Percentiles rank a stretch among this genome's conserved stretches.
These are phyloP conservation scores for Aspergillus caelatus DNA, from an alignment of 2,329 filamentous ascomycete species.

Conservation along the genomic window DNA sequence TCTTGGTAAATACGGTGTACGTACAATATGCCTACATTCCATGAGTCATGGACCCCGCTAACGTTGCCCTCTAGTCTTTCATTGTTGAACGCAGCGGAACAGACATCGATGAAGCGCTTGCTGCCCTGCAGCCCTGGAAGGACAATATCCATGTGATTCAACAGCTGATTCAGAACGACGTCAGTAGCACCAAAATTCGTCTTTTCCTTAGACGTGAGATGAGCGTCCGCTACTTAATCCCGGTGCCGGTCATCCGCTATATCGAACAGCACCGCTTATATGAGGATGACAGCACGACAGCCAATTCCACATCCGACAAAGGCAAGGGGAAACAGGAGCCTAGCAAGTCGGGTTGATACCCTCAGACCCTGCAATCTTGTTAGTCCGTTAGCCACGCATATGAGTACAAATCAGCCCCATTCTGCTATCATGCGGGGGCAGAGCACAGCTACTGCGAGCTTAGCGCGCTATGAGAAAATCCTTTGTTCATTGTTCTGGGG, in stretches of 20 bases:
- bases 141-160: slow-evolving; percentile 87
- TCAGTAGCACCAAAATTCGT: slow-evolving; percentile 80
- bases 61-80: slow-evolving; percentile 57
- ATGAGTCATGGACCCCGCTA: slow-evolving; percentile 6
- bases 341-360: slow-evolving; percentile 29
- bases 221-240: slow-evolving; percentile 77
- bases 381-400: neutral
- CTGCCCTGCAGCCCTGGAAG: slow-evolving; percentile 78
- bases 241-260: slow-evolving; percentile 73
- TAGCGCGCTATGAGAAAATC: neutral
- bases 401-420: neutral
- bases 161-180: slow-evolving; percentile 83
- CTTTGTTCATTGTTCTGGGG: neutral
- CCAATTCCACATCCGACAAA: slow-evolving; percentile 33
- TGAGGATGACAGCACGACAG: slow-evolving; percentile 50
- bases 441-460: neutral
- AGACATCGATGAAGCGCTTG: slow-evolving; percentile 83
- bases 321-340: slow-evolving; percentile 34
- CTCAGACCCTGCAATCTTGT: neutral
- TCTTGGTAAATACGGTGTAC: slow-evolving; percentile 71
- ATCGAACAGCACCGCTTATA: slow-evolving; percentile 71
- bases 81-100: slow-evolving; percentile 87
- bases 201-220: slow-evolving; percentile 77
- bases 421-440: neutral
- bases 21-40: slow-evolving; percentile 18